phyloP scores from a whole-genome alignment of 768 basidiomycete species.

The Mrakia gelida region DNA sequence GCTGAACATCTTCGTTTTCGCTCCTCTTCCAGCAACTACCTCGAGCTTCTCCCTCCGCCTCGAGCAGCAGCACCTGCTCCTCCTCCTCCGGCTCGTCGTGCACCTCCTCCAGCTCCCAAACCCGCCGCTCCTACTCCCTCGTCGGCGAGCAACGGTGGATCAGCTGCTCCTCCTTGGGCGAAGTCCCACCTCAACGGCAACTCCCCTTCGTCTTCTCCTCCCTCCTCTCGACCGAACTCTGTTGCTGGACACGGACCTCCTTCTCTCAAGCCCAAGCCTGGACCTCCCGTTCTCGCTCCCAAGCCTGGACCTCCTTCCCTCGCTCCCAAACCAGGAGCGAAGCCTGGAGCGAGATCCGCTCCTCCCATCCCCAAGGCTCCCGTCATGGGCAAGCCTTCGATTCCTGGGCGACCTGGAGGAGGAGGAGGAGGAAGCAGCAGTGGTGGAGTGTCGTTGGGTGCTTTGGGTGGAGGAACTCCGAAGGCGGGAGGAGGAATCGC shows the following conservation, averaged over 20 bases:
- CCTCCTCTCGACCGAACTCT: slow-evolving; percentile 38
- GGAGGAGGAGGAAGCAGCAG: slow-evolving; percentile 9
- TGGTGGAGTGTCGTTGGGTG: slow-evolving; percentile 8
- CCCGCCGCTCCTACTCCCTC: slow-evolving; percentile 38
- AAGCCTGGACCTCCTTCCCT: slow-evolving; percentile 59
- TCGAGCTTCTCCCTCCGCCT: slow-evolving; percentile 68
- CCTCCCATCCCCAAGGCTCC: slow-evolving; percentile 55
- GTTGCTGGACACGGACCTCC: slow-evolving; percentile 44
- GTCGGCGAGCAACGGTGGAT: slow-evolving; percentile 53
- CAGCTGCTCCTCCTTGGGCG: slow-evolving; percentile 66
- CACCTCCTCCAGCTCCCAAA: slow-evolving; percentile 44
- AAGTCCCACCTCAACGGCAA: slow-evolving; percentile 51
- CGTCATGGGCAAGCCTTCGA: slow-evolving; percentile 8
- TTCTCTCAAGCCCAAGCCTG: slow-evolving; percentile 52
- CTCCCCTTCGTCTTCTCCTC: slow-evolving; percentile 47
- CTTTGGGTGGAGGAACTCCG: slow-evolving; percentile 21
- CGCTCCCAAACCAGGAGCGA: slow-evolving; percentile 52
- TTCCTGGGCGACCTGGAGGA: slow-evolving; percentile 46
- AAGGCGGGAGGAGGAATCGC: slow-evolving; percentile 45
- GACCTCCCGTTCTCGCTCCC: slow-evolving; percentile 54
- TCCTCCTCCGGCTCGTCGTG: slow-evolving; percentile 57
- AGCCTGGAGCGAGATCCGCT: slow-evolving; percentile 49
- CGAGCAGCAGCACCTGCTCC: slow-evolving; percentile 58
- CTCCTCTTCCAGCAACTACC: slow-evolving; percentile 56
- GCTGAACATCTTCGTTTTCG: not conserved